Evolutionary conservation across 805 yeast species (phyloP).

Genomic region (Komagataella mondaviorum): DNA sequence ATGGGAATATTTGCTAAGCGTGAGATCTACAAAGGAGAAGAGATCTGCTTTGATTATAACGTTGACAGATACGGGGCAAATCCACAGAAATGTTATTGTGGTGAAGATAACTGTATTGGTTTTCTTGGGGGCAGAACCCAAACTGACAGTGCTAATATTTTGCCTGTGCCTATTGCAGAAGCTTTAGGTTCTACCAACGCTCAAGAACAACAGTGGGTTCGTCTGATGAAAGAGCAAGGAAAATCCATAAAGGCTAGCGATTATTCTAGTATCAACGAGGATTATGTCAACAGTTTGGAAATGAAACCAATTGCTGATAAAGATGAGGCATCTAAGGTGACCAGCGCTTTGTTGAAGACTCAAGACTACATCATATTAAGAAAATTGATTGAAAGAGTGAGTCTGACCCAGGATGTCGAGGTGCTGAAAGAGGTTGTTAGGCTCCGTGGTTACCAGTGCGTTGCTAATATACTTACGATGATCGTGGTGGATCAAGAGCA

Average conservation of each 20-base stretch:
- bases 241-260: conserved; percentile 13
- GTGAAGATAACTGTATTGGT: conserved; percentile 84
- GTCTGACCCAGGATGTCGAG: conserved; percentile 33
- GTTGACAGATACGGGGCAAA: conserved; percentile 95
- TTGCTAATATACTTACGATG: conserved; percentile 44
- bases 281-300: conserved; percentile 47
- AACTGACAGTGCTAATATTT: conserved; percentile 74
- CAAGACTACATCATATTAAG: conserved; percentile 52
- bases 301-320: conserved; percentile 31
- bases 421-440: conserved; percentile 50
- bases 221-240: conserved; percentile 31
- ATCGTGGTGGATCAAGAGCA: conserved; percentile 7
- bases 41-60: conserved; percentile 82
- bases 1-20: conserved; percentile 94
- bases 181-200: conserved; percentile 67
- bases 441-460: conserved; percentile 78
- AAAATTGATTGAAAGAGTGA: conserved; percentile 57
- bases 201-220: conserved; percentile 62
- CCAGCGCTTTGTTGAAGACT: conserved; percentile 65
- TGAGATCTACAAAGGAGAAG: conserved; percentile 64
- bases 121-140: conserved; percentile 95
- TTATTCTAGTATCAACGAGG: conserved; percentile 47
- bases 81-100: conserved; percentile 91
- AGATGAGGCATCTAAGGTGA: conserved; percentile 63
- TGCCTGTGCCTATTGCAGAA: conserved; percentile 75